Conservation (phyloP, 257 asterid species). For the Solanum pimpinellifolium region DNA sequence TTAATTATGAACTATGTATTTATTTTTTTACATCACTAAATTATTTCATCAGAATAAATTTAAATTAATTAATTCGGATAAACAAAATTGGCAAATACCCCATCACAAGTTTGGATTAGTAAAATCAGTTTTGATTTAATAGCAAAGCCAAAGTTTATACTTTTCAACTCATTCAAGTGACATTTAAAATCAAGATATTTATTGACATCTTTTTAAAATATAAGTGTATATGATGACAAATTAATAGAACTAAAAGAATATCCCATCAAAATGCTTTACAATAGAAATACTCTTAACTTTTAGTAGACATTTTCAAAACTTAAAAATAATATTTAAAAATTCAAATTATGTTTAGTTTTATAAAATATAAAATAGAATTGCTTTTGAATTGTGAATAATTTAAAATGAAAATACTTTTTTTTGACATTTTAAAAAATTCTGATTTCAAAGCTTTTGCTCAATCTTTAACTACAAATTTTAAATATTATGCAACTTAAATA, state of each 20-base stretch:
- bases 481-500: not conserved
- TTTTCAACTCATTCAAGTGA: not conserved
- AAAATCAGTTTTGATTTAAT: not conserved
- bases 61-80: not conserved
- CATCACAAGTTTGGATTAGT: not conserved
- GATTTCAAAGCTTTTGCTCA: not conserved
- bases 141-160: not conserved
- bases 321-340: no score
- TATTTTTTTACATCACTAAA: not conserved
- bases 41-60: not conserved
- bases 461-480: not conserved
- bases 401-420: no score
- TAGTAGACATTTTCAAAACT: not conserved
- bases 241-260: not conserved
- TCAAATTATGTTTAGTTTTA: not conserved
- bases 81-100: not conserved
- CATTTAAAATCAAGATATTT: not conserved
- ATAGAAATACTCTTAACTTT: not conserved
- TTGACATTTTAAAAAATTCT: rapidly evolving
- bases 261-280: not conserved
- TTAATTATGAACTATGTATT: not conserved
- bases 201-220: not conserved
- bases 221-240: not conserved
- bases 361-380: no score
- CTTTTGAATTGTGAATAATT: no score